Conservation (phyloP, 768 basidiomycete genomes). For the Tulasnella sp. region DNA sequence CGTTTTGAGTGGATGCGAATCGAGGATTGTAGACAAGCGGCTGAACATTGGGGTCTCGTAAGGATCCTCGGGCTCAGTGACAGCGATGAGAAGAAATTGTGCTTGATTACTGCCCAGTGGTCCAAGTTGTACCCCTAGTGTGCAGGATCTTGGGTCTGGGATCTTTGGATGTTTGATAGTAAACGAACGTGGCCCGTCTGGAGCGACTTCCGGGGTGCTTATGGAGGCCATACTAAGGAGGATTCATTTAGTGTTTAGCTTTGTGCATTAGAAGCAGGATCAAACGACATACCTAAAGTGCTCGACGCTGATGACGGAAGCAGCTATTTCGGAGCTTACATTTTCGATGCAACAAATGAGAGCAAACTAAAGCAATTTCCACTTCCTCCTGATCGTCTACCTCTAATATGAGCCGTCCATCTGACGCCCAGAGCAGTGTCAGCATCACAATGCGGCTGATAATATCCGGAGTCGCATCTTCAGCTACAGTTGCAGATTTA, state of each 20-base stretch:
- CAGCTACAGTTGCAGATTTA: slow-evolving; percentile 49
- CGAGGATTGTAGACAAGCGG: slow-evolving; percentile 8
- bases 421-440: neutral
- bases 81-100: neutral
- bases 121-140: slow-evolving; percentile 1
- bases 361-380: no score
- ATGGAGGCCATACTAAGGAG: no score
- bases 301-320: no score
- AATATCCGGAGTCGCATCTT: slow-evolving; percentile 63
- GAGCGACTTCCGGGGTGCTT: neutral
- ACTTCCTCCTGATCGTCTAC: no score
- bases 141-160: neutral
- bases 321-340: no score
- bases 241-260: no score
- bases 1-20: neutral
- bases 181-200: neutral
- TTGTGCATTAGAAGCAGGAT: no score
- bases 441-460: slow-evolving; percentile 47
- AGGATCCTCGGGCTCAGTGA: neutral
- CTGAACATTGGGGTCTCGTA: slow-evolving; percentile 5
- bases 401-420: no score
- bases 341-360: no score
- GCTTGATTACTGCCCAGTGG: neutral
- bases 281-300: no score
- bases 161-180: slow-evolving; percentile 2